These are phyloP conservation scores for Thyridium curvatum DNA, from an alignment of 2,329 filamentous ascomycete species.

Conservation along the genomic window DNA sequence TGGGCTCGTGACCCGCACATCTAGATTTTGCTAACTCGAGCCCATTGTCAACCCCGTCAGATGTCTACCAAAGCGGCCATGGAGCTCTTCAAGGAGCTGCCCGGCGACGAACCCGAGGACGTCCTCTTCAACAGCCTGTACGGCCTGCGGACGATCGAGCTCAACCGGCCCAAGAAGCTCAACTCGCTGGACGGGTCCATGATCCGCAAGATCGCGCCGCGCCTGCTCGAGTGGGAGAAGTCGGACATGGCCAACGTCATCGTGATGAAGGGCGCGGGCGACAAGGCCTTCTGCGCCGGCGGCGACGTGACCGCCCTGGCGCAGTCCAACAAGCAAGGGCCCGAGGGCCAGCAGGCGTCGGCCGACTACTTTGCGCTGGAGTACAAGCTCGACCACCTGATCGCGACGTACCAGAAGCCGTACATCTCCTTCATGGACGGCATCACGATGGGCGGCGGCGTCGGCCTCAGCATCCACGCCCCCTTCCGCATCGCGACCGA, in stretches of 20 bases:
- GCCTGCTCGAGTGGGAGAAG: conserved; percentile 88
- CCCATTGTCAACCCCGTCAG: conserved; percentile 17
- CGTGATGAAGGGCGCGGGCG: conserved; percentile 83
- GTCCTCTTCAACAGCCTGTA: conserved; percentile 87
- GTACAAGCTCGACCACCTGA: conserved; percentile 93
- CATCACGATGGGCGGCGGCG: conserved; percentile 96
- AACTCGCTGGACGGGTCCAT: conserved; percentile 93
- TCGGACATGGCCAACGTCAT: conserved; percentile 91
- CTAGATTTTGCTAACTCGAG: too few relatives aligned
- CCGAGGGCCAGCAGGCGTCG: conserved; percentile 67
- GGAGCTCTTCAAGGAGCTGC: conserved; percentile 44
- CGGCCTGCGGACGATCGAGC: conserved; percentile 84
- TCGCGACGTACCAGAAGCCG: conserved; percentile 88
- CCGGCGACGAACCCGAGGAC: conserved; percentile 75
- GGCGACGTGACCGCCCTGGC: conserved; percentile 84
- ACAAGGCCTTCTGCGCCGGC: conserved; percentile 83
- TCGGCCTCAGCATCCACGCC: conserved; percentile 88
- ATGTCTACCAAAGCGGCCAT: conserved; percentile 25
- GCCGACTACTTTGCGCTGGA: conserved; percentile 86
- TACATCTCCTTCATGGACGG: conserved; percentile 96
- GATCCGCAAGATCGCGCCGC: conserved; percentile 87
- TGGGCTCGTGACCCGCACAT: too few relatives aligned
- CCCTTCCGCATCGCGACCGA: conserved; percentile 96
- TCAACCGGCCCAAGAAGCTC: conserved; percentile 87
- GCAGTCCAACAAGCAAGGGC: conserved; percentile 59